Evolutionary conservation across 768 basidiomycete species (phyloP).

Genomic region (Dacryopinax spathularia): DNA sequence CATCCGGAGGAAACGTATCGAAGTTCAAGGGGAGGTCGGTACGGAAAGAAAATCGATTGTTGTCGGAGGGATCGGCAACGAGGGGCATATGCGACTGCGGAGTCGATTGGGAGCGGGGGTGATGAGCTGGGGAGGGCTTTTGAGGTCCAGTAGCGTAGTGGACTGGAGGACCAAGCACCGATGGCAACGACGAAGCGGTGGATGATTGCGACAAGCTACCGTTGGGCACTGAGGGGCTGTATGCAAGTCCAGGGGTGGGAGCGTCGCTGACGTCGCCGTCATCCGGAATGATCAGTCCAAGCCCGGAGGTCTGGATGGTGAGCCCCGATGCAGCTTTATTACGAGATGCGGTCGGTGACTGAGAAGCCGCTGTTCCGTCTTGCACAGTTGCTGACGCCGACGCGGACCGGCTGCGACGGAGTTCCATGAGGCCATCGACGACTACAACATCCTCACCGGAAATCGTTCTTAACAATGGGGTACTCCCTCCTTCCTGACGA

Average conservation of each 20-base stretch:
- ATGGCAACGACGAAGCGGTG: background rate
- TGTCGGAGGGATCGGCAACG: background rate
- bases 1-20: background rate
- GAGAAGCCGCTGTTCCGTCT: background rate
- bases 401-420: background rate
- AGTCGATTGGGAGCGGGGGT: background rate
- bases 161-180: background rate
- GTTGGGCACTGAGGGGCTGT: background rate
- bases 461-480: background rate
- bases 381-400: background rate
- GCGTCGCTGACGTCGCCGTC: background rate
- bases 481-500: background rate
- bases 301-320: background rate
- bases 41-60: background rate
- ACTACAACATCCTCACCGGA: background rate
- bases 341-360: background rate
- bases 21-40: background rate
- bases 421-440: background rate
- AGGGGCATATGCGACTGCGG: too few relatives aligned
- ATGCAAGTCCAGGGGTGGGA: background rate
- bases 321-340: background rate
- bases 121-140: background rate
- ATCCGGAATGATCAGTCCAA: background rate
- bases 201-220: background rate
- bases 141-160: too few relatives aligned